Conservation (phyloP, 2,329 filamentous ascomycete genomes). For the Cercospora nicotianae region DNA sequence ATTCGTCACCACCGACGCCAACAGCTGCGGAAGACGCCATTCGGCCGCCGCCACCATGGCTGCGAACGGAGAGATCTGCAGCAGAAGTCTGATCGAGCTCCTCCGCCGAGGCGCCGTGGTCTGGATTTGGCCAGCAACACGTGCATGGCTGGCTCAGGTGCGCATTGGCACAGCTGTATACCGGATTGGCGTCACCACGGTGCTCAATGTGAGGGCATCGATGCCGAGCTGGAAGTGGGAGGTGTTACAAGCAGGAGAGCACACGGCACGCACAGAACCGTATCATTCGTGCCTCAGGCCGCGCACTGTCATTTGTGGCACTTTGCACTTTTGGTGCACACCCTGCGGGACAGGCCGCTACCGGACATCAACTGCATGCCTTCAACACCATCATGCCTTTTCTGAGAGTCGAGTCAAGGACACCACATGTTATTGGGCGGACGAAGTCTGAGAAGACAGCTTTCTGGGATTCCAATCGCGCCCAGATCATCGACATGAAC, state of each 20-base stretch:
- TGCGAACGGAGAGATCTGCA: slow-evolving; percentile 4
- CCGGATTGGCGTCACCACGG: not conserved
- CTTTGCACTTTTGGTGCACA: not conserved
- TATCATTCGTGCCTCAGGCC: not conserved
- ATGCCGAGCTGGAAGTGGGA: not conserved
- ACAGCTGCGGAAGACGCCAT: not conserved
- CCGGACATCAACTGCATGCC: not conserved
- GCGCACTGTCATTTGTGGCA: not conserved
- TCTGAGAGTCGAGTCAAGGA: too few relatives aligned
- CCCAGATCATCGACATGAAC: too few relatives aligned
- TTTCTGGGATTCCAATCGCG: too few relatives aligned
- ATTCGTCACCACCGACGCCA: not conserved
- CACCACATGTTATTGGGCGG: too few relatives aligned
- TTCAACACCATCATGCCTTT: not conserved
- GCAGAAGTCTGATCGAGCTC: slow-evolving; percentile 3
- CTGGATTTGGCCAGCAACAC: not conserved
- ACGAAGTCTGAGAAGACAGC: too few relatives aligned
- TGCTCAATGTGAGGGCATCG: not conserved
- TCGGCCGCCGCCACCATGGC: not conserved
- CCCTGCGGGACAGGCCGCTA: not conserved
- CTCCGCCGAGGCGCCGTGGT: not conserved
- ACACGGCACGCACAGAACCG: too few relatives aligned
- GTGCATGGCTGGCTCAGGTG: not conserved
- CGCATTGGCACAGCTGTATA: not conserved
- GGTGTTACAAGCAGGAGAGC: not conserved